Evolutionary conservation across 441 rosid genomes (phyloP), one percentile per base, ranked within the genome.

Genomic region (Erysimum cheiri): DNA sequence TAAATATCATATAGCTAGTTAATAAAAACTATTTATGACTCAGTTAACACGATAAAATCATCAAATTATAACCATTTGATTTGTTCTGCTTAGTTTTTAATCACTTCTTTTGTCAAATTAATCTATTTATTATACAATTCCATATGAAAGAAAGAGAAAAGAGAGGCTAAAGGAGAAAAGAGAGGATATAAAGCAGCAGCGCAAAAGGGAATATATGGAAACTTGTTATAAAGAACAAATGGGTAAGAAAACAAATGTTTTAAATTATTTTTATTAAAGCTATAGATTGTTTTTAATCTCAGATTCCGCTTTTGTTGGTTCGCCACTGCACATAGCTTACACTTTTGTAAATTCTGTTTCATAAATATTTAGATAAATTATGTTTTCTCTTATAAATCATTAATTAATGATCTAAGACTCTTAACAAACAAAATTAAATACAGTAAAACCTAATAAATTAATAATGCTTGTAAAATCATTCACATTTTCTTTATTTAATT

Each of bases 131-230:
- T 24, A 41, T 43, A 33, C 10, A 74, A 54, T 54, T 74, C 11
- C 49, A 68, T 53, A 43, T 67, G 64, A 74, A 50, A 69, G 75
- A 76, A 56, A 46, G 71, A 43, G 63, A 64, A 70, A 70, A 70
- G 69, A 76, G 69, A 71, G 59, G 53, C 28, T 66, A 76, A 71
- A 76, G 80, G 73, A 70, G 73, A 61, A 66, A 76, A 64, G 52
- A 70, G 65, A 57, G 46, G 66, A 58, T 70, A 70, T 75, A 76
- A 76, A 76, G 79, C 79, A 70, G 47, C 35, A 33, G 60, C 28
- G 71, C 57, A 75, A 76, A 70, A 76, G 79, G 79, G 79, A 70
- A 70, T 70, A 70, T 76, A 77, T 77, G 80, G 80, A 71, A 77
- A 77, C 80, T 77, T 77, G 76, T 76, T 71, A 71, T 67, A 72